phyloP scores from a whole-genome alignment of 73 alveolate species.

The Diophrys sp. region DNA sequence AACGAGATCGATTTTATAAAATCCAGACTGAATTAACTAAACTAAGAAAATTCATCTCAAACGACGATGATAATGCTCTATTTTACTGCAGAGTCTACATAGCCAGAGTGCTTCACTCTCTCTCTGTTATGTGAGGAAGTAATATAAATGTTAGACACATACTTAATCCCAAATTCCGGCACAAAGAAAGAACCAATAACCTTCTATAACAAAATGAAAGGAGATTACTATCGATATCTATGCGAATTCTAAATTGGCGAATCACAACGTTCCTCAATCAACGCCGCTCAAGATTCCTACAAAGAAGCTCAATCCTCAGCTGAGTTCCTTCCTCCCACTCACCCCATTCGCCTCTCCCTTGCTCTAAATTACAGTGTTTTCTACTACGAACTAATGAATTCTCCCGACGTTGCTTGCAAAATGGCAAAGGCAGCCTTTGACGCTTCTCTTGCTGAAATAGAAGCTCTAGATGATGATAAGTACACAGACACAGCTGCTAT shows the following conservation, averaged over 20 bases:
- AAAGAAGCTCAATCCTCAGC: constrained; percentile 36
- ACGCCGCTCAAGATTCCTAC: constrained; percentile 37
- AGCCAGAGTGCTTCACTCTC: no score
- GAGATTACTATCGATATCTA: constrained; percentile 54
- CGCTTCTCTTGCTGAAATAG: constrained; percentile 53
- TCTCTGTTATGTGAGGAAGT: no score
- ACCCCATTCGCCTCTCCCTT: constrained; percentile 77
- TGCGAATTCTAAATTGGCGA: constrained; percentile 18
- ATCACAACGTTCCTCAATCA: constrained; percentile 2
- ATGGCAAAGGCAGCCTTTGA: constrained; percentile 41
- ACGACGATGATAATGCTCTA: background rate
- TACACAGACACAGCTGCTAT: constrained; percentile 61
- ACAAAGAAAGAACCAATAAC: constrained; percentile 7
- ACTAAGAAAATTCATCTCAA: background rate
- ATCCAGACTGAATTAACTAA: background rate
- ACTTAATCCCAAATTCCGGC: background rate
- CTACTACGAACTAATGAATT: constrained; percentile 34
- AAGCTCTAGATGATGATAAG: constrained; percentile 54
- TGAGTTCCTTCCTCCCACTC: constrained; percentile 34
- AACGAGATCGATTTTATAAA: background rate
- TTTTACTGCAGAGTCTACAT: background rate
- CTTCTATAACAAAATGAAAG: constrained; percentile 37
- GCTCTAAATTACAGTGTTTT: constrained; percentile 60
- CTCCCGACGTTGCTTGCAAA: constrained; percentile 9
- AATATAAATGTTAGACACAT: background rate